Conservation (phyloP, 78 protist genomes). For the Parvularia atlantis region DNA sequence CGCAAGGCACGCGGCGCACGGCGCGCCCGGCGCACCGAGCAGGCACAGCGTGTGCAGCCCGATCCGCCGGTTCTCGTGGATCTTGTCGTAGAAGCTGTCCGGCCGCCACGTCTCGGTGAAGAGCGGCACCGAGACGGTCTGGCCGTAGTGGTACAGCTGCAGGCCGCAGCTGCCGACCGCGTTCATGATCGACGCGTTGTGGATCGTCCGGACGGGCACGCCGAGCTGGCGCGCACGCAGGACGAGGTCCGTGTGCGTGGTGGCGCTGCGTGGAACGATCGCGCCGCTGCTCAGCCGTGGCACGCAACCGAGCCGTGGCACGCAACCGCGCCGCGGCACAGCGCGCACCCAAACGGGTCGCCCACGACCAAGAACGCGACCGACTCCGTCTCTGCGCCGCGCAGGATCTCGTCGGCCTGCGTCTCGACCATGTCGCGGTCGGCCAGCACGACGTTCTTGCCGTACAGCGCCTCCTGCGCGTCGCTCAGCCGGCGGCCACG, state of each 20-base stretch:
- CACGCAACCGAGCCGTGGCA: too few species aligned
- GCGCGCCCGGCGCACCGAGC: slow-evolving; percentile 28
- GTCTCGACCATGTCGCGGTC: slow-evolving; percentile 91
- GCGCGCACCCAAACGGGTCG: slow-evolving; percentile 87
- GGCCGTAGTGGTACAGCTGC: slow-evolving; percentile 93
- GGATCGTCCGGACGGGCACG: slow-evolving; percentile 65
- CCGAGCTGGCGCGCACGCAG: slow-evolving; percentile 54
- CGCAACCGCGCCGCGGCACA: too few species aligned
- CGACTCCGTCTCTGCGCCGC: slow-evolving; percentile 34
- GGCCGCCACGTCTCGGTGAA: slow-evolving; percentile 90
- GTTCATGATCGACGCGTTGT: slow-evolving; percentile 98
- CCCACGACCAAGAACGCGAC: slow-evolving; percentile 97
- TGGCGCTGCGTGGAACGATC: slow-evolving; percentile 61
- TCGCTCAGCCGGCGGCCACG: background rate
- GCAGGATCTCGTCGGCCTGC: slow-evolving; percentile 76
- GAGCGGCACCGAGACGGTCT: slow-evolving; percentile 85
- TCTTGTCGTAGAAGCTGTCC: slow-evolving; percentile 78
- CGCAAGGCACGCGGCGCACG: background rate
- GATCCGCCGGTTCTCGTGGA: slow-evolving; percentile 41
- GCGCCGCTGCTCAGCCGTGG: background rate
- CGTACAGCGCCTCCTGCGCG: slow-evolving; percentile 62
- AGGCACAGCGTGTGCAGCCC: slow-evolving; percentile 96
- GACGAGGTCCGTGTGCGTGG: slow-evolving; percentile 92
- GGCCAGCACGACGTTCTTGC: slow-evolving; percentile 61
- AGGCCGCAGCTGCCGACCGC: slow-evolving; percentile 97